These are phyloP conservation scores for Escovopsis weberi DNA, from an alignment of 2,329 filamentous ascomycete species.

Conservation along the genomic window DNA sequence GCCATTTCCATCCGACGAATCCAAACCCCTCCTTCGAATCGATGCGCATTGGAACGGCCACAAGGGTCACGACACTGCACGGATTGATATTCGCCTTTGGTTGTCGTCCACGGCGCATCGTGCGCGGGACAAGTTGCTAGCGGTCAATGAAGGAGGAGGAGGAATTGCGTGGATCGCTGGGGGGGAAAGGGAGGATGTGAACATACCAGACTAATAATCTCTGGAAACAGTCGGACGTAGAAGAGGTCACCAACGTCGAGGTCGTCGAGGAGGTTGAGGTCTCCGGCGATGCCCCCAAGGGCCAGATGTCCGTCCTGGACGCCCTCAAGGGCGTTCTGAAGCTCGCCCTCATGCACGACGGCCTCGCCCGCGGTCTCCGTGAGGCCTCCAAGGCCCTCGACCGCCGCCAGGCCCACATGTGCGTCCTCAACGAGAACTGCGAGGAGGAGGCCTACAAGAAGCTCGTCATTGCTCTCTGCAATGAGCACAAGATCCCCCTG, in stretches of 20 bases:
- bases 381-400: conserved; percentile 98
- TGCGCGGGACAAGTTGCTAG: not conserved
- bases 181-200: too few relatives aligned
- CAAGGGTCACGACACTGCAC: not conserved
- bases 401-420: conserved; percentile 98
- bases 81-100: not conserved
- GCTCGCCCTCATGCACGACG: conserved; percentile 98
- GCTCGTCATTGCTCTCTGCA: conserved; percentile 96
- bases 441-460: conserved; percentile 99
- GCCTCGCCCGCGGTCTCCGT: conserved; percentile 93
- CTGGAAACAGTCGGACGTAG: conserved; percentile 83
- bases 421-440: conserved; percentile 98
- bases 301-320: conserved; percentile 95
- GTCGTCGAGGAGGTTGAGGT: conserved; percentile 87
- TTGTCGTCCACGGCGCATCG: not conserved
- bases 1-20: too few relatives aligned
- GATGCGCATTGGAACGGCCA: not conserved
- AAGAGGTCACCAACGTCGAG: conserved; percentile 80
- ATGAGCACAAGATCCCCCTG: conserved; percentile 98
- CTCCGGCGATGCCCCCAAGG: conserved; percentile 77
- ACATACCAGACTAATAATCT: too few relatives aligned
- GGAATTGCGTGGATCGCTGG: too few relatives aligned
- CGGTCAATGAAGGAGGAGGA: not conserved
- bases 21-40: not conserved
- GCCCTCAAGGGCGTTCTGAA: conserved; percentile 98